Percentiles rank a stretch among this genome's conserved stretches.
These are phyloP conservation scores for Fusarium ramigenum DNA, from an alignment of 2,329 filamentous ascomycete genomes.

Conservation along the genomic window DNA sequence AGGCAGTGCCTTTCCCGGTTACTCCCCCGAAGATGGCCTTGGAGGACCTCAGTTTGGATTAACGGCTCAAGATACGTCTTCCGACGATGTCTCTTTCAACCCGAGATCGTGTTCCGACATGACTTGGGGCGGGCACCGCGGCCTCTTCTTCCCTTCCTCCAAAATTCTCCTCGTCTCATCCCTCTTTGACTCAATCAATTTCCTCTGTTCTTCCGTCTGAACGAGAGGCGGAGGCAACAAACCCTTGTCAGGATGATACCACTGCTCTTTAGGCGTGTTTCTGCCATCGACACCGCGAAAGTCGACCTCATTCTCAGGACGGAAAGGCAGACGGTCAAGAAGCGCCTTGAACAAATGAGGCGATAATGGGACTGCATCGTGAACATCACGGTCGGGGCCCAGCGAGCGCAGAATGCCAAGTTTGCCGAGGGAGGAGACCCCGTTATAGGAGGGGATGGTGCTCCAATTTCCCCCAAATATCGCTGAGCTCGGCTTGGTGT, in stretches of 20 bases:
- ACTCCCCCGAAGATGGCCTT: too few relatives aligned
- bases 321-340: neutral
- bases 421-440: neutral
- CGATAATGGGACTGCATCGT: neutral
- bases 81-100: neutral
- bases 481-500: neutral
- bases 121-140: neutral
- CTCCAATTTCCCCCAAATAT: neutral
- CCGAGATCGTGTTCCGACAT: neutral
- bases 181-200: neutral
- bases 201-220: neutral
- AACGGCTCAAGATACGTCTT: neutral
- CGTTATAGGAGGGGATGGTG: neutral
- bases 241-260: neutral
- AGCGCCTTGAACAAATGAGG: neutral
- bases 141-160: neutral
- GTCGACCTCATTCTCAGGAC: neutral
- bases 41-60: accelerated
- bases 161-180: neutral
- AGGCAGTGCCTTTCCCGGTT: neutral
- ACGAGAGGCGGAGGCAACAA: neutral
- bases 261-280: neutral
- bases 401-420: neutral
- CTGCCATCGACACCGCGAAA: neutral
- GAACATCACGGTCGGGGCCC: neutral